Evolutionary conservation across 306 rosid genomes (phyloP).

Genomic region (Quercus wislizeni): DNA sequence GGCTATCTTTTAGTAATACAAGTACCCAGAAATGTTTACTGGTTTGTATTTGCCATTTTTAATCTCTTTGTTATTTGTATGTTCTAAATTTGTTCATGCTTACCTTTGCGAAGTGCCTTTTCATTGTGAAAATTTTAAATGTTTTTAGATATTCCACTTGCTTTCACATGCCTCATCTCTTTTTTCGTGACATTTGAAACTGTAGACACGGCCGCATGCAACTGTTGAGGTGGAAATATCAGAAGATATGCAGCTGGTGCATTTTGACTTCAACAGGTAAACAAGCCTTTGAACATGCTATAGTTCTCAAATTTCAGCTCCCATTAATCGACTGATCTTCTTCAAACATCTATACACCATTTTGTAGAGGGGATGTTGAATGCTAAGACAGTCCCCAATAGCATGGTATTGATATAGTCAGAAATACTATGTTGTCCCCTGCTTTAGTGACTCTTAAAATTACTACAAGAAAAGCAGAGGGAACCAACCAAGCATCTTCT

Average conservation of each 20-base stretch:
- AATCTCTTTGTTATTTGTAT: neutral
- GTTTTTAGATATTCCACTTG: neutral
- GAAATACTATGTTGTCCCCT: too few species aligned
- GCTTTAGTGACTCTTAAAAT: too few species aligned
- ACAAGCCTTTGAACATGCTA: neutral
- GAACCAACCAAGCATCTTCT: neutral
- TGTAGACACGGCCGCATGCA: slow-evolving; percentile 95
- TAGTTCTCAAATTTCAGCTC: neutral
- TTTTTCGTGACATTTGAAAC: slow-evolving; percentile 14
- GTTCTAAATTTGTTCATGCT: neutral
- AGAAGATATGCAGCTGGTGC: slow-evolving; percentile 98
- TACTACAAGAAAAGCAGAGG: neutral
- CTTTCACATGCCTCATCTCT: slow-evolving; percentile 6
- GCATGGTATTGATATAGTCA: too few species aligned
- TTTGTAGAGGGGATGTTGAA: neutral
- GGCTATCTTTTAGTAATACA: slow-evolving; percentile 7
- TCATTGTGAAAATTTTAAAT: neutral
- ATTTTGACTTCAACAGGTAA: slow-evolving; percentile 97
- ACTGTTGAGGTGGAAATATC: slow-evolving; percentile 99
- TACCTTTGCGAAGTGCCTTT: neutral
- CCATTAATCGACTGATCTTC: neutral
- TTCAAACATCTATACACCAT: neutral
- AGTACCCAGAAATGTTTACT: slow-evolving; percentile 3
- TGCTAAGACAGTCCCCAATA: neutral
- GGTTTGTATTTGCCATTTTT: neutral